Evolutionary conservation across 2,329 filamentous ascomycete species (phyloP), one percentile per base, ranked within the genome.

Genomic region (Aspergillus thermomutatus): DNA sequence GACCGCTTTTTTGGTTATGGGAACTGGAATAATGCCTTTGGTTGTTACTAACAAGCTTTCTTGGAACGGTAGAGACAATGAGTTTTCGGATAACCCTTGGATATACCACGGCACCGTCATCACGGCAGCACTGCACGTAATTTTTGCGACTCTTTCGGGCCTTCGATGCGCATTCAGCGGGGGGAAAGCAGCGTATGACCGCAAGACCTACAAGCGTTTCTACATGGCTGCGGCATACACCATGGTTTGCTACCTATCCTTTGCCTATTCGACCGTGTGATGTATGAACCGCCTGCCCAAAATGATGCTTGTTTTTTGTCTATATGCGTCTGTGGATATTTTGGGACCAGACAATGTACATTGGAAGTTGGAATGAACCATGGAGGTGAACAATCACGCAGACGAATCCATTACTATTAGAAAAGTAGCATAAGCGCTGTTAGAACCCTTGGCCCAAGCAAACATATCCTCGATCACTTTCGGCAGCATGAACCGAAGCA

Each of bases 401-500:
- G 31, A 17, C 31, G 7, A 28, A 3, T 14, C 31, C 11, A 31
- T 31, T 31, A 14, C 11, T n/a, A 31, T 34, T 17, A 17, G 11
- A 14, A 9, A 14, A 34, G 14, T 3, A 14, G 17, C 14, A 34
- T 34, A 34, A 28, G 9, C 9, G 9, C 27, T 28, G 6, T 2
- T n/a, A n/a, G 26, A 7, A 27, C 7, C 9, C 26, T 27, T 27
- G 1, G 14, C 28, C 28, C 28, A 31, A 3, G 4, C n/a, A 41
- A 7, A 25, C 21, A 43, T n/a, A 25, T 11, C 14, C 2, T 17
- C n/a, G 2, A 41, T 58, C 17, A 57, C 21, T 58, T 56, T 10
- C 58, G 58, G 23, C 56, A 60, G 43, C 58, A 60, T 3, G 58
- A 56, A 2, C 58, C 56, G 21, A 60, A 60, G 31, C 58, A 60